These are phyloP conservation scores for Theobroma cacao DNA, from an alignment of 345 rosid genomes.

Conservation along the genomic window DNA sequence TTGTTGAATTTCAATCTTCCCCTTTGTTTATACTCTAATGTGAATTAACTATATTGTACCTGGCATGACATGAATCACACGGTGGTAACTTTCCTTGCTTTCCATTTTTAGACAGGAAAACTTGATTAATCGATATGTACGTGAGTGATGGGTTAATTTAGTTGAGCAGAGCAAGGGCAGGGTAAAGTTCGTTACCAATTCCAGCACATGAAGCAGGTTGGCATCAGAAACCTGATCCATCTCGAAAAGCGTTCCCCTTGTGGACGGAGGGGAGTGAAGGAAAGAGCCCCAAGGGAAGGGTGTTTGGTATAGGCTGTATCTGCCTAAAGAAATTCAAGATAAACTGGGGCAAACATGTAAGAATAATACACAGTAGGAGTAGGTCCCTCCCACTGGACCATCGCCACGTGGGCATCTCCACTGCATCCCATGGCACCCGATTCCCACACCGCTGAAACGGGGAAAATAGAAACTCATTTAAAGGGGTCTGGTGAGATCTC, in stretches of 20 bases:
- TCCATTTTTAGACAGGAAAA: too few species aligned
- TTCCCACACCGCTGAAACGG: constrained; percentile 11
- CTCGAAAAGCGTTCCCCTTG: constrained; percentile 51
- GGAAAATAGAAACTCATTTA: constrained; percentile 20
- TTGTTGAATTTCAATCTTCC: too few species aligned
- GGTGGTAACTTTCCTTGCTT: too few species aligned
- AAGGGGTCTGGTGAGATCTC: constrained; percentile 36
- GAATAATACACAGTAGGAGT: background rate
- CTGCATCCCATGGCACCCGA: constrained; percentile 15
- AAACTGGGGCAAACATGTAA: constrained; percentile 13
- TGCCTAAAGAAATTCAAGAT: constrained; percentile 15
- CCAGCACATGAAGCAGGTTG: constrained; percentile 35
- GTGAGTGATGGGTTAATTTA: too few species aligned
- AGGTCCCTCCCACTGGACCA: constrained; percentile 1
- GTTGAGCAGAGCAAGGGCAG: too few species aligned
- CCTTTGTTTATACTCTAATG: too few species aligned
- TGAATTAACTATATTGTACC: too few species aligned
- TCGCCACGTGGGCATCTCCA: constrained; percentile 1
- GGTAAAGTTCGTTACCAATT: constrained; percentile 13
- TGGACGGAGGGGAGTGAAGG: constrained; percentile 8
- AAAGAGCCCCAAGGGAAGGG: background rate
- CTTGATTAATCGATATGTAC: too few species aligned
- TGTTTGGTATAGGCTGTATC: constrained; percentile 2
- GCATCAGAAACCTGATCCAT: constrained; percentile 44
- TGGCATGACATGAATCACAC: too few species aligned